Percentiles rank a stretch among this genome's conserved stretches.
phyloP scores from a whole-genome alignment of 352 stramenopile species.

The Albugo candida region DNA sequence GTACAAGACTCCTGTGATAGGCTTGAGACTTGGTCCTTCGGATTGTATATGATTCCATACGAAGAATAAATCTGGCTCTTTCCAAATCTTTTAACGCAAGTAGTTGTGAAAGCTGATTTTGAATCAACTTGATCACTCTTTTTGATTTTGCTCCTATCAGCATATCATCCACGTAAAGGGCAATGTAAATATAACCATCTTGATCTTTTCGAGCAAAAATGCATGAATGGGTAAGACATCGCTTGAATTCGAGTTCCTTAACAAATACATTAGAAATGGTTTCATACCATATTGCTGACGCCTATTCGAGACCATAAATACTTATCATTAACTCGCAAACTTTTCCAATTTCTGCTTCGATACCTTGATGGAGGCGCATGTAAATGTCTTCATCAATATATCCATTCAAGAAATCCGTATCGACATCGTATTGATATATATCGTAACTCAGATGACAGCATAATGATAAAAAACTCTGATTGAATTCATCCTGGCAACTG shows the following conservation, averaged over 20 bases:
- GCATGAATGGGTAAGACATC: conserved; percentile 6
- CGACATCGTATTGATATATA: conserved; percentile 8
- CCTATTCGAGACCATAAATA: conserved; percentile 9
- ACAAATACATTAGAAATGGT: conserved; percentile 8
- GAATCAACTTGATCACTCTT: conserved; percentile 2
- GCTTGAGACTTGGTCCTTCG: conserved; percentile 1
- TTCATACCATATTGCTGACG: conserved; percentile 10
- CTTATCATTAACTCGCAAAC: not conserved
- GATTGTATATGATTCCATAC: conserved; percentile 9
- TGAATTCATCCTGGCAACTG: conserved; percentile 5
- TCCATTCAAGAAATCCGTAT: conserved; percentile 18
- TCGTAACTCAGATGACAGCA: not conserved
- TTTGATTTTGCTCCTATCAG: conserved; percentile 2
- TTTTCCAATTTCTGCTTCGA: not conserved
- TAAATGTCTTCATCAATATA: conserved; percentile 2
- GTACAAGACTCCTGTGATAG: conserved; percentile 11
- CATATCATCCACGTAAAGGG: conserved; percentile 8
- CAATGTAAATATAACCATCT: conserved; percentile 6
- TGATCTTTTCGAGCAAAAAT: conserved; percentile 6
- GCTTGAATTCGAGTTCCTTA: conserved; percentile 2
- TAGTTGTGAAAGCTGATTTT: not conserved
- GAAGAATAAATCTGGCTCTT: conserved; percentile 8
- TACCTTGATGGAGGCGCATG: not conserved
- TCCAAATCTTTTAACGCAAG: conserved; percentile 12
- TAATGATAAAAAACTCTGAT: conserved; percentile 3